Evolutionary conservation across 306 rosid species (phyloP).

Genomic region (Casuarina cunninghamiana): DNA sequence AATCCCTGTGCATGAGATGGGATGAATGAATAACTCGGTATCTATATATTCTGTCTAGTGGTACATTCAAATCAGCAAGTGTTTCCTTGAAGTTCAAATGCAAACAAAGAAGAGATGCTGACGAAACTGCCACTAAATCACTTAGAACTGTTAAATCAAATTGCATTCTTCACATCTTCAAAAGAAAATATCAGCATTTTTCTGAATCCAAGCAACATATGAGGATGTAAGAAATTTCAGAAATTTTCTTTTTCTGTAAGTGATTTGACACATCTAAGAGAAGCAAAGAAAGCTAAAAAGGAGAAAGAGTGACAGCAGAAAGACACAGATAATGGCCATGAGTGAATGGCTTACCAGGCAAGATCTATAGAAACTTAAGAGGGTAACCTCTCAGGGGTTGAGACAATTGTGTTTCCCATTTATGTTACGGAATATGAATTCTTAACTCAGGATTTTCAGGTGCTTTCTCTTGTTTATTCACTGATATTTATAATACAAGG

Average conservation of each 20-base stretch:
- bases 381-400: background rate
- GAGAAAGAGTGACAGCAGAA: background rate
- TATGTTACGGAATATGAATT: background rate
- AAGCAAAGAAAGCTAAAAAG: background rate
- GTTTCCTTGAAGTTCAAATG: background rate
- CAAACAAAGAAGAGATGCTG: background rate
- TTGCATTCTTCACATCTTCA: background rate
- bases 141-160: background rate
- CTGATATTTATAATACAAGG: background rate
- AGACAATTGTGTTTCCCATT: background rate
- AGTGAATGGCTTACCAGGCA: too few species aligned
- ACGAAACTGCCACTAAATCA: background rate
- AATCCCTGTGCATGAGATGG: background rate
- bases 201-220: background rate
- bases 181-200: background rate
- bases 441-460: background rate
- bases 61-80: conserved; percentile 4
- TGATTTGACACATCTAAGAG: background rate
- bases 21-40: background rate
- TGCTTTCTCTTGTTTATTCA: background rate
- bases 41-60: background rate
- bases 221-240: background rate
- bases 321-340: background rate
- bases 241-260: background rate
- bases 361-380: background rate